Conservation (phyloP, 1,284 basidiomycete species). For the Thelephora terrestris region DNA sequence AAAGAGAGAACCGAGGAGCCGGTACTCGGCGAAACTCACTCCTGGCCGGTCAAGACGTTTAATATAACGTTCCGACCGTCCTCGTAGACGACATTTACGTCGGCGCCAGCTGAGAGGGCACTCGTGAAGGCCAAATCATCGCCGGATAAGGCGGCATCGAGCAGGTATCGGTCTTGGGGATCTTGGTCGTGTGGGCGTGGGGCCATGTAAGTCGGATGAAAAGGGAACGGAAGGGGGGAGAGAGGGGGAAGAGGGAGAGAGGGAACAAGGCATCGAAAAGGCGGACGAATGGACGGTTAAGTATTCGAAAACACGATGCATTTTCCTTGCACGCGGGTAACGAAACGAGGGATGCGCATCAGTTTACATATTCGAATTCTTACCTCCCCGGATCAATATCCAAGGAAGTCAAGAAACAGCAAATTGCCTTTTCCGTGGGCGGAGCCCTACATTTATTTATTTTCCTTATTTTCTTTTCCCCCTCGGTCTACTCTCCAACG, state of each 20-base stretch:
- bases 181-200: not conserved
- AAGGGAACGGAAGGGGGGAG: constrained; percentile 6
- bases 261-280: constrained; percentile 1
- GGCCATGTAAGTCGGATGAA: constrained; percentile 1
- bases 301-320: not conserved
- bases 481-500: too few species aligned
- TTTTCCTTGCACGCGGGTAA: constrained; percentile 1
- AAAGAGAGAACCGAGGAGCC: constrained; percentile 2
- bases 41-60: constrained; percentile 58
- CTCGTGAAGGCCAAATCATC: constrained; percentile 40
- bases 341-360: constrained; percentile 1
- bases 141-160: constrained; percentile 47
- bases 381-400: too few species aligned
- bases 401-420: too few species aligned
- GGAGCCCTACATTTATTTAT: too few species aligned
- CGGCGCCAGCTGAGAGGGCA: constrained; percentile 48
- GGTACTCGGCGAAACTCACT: constrained; percentile 30
- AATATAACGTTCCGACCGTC: constrained; percentile 51
- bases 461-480: too few species aligned
- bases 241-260: constrained; percentile 1
- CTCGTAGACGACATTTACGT: constrained; percentile 52
- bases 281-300: not conserved
- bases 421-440: too few species aligned
- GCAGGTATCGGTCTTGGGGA: constrained; percentile 23
- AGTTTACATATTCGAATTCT: not conserved